Conservation (phyloP, 164 flowering plant species). For the Macadamia tetraphylla region DNA sequence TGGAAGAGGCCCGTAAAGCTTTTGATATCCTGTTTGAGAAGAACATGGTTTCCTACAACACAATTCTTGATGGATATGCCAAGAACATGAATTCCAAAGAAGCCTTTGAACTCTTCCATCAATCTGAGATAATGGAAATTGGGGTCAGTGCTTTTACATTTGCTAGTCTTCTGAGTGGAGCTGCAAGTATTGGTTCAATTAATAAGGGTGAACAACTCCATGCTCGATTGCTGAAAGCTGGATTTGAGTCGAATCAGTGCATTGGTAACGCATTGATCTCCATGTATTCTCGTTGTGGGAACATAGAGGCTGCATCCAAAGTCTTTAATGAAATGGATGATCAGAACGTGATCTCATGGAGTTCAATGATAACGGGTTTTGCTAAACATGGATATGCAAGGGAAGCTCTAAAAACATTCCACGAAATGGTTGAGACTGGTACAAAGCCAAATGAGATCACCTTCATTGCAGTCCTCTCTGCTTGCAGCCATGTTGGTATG, state of each 20-base stretch:
- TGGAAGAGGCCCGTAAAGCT: constrained; percentile 72
- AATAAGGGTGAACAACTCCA: constrained; percentile 76
- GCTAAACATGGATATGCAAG: constrained; percentile 78
- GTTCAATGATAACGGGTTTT: constrained; percentile 76
- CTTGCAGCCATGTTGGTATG: constrained; percentile 82
- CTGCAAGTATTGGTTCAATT: constrained; percentile 59
- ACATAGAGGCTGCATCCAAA: constrained; percentile 55
- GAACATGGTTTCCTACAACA: constrained; percentile 64
- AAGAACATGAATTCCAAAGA: constrained; percentile 46
- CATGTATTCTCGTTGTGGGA: constrained; percentile 83
- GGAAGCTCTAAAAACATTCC: constrained; percentile 51
- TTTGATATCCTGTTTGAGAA: constrained; percentile 70
- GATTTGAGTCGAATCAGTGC: constrained; percentile 36
- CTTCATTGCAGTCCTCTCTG: constrained; percentile 69
- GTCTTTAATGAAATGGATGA: constrained; percentile 48
- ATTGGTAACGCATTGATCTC: constrained; percentile 64
- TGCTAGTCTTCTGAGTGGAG: constrained; percentile 78
- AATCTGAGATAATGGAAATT: constrained; percentile 40
- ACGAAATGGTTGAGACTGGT: constrained; percentile 46
- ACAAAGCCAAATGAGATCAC: constrained; percentile 72
- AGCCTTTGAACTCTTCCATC: constrained; percentile 48
- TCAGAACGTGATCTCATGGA: constrained; percentile 75
- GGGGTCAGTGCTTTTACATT: constrained; percentile 51
- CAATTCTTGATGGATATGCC: constrained; percentile 56
- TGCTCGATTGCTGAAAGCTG: constrained; percentile 58